Base-by-base conservation (phyloP, 2,329 filamentous ascomycete species). In the Daldinia sp. region DNA sequence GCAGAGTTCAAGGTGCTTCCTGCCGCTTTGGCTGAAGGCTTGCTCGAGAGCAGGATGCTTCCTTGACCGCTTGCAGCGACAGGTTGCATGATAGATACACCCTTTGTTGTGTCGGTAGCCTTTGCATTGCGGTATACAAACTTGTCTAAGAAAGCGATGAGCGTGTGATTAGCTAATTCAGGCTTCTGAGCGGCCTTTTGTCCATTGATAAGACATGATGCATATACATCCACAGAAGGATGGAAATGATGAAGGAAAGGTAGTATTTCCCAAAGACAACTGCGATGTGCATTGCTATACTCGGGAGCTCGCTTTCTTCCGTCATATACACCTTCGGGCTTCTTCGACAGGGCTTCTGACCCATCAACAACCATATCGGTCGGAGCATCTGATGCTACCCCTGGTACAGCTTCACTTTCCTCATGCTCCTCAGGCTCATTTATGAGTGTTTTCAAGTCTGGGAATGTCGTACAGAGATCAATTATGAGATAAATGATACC, bases 101-200 rank as follows among this genome's bases (percentile, higher is more conserved):
- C 96, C 67, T 92, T 91, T 27, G 87, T 83, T 29, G 82, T 77
- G 52, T 86, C 83, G 13, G 84, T 85, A 3, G 88, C 82, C 82
- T 97, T 97, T 64, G 94, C 89, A 71, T 95, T 97, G 70, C 92
- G 90, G 83, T 98, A 99, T n/a, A 97, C 93, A 77, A 99, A 99
- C 71, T 96, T 94, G 79, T 99, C 95, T 60, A 99, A 83, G 83
- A 99, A 99, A 76, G 96, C 91, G 73, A 95, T 95, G 49, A 99
- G 85, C 1, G 92, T 95, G 76, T 98, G 94, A 60, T 93, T 89
- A 13, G 91, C 90, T 52, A 97, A 83, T 71, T 99, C 95, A 0
- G 95, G 94, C 77, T 98, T 98, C 66, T 91, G 87, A 63, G 92
- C 89, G 76, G 92, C 88, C 52, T 87, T 84, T 68, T 89, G 85